Evolutionary conservation across 2,329 filamentous ascomycete genomes (phyloP), one percentile per base, ranked within the genome.

Genomic region (Pseudogymnoascus sp.): DNA sequence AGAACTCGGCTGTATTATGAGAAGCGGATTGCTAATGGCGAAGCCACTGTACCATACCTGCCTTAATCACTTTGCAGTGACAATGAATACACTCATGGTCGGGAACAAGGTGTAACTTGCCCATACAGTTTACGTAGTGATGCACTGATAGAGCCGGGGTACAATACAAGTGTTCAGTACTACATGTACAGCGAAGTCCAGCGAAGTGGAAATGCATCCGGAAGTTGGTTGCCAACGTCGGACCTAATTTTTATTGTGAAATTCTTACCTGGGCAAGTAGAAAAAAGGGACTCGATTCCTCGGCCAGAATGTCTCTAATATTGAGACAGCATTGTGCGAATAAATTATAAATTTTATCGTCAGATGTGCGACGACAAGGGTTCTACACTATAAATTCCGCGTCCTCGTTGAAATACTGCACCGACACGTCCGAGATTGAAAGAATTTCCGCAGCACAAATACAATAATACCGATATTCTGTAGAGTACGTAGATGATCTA

Each of bases 1-100:
- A 60, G 60, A 62, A 63, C 61, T 60, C 71, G 60, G 37, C 32
- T 62, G 69, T 71, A 71, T 68, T 65, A 70, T 69, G 66, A 69
- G 61, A 62, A 58, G 57, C 16, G 58, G 63, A 62, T 63, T 65
- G 30, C 37, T 58, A 58, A 39, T 39, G 57, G 34, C 57, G 57
- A 58, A 58, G 47, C 57, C 37, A 39, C 37, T 72, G 70, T 71
- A 72, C 65, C 67, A 71, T 72, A 70, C 68, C 70, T 70, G 70
- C 69, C 70, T 69, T 66, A 70, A 54, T 54, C 47, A 54, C 47
- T 54, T 54, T 18, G 28, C n/a, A 32, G 47, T 54, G 47, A 54
- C 47, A 54, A 34, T 32, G 28, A 54, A 54, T 32, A 16, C 47
- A 54, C 47, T 32, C 47, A 54, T 54, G 28, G 25, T 54, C 47